phyloP scores from a whole-genome alignment of 1,284 basidiomycete genomes.

The Ustilago bromivora region DNA sequence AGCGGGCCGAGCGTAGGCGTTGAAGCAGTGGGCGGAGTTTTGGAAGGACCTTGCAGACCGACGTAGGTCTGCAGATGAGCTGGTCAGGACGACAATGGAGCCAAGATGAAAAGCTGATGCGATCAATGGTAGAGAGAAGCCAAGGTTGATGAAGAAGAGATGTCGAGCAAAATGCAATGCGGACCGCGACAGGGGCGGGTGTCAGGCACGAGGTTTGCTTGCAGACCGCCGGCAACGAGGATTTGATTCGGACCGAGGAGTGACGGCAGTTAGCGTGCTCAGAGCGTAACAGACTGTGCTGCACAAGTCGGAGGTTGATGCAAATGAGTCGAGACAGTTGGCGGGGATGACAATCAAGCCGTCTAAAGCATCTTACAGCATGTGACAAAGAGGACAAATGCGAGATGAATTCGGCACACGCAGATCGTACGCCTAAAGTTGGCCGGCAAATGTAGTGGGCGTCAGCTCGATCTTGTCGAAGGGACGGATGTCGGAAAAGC shows the following conservation, averaged over 20 bases:
- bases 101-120: conserved; percentile 5
- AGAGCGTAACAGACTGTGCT: background rate
- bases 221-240: background rate
- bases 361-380: too few relatives aligned
- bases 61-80: background rate
- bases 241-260: background rate
- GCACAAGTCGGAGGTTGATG: background rate
- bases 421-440: too few relatives aligned
- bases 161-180: background rate
- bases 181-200: background rate
- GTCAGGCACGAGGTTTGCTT: background rate
- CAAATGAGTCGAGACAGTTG: background rate
- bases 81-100: background rate
- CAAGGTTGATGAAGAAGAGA: background rate
- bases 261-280: background rate
- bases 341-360: too few relatives aligned
- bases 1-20: conserved; percentile 8
- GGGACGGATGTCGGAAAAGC: too few relatives aligned
- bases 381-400: too few relatives aligned
- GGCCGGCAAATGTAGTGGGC: too few relatives aligned
- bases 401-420: too few relatives aligned
- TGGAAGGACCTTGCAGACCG: background rate
- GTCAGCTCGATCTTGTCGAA: too few relatives aligned
- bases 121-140: background rate
- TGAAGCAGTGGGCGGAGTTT: background rate